These are phyloP conservation scores for Xylaria palmicola DNA, from an alignment of 495 filamentous ascomycete species.

Conservation along the genomic window DNA sequence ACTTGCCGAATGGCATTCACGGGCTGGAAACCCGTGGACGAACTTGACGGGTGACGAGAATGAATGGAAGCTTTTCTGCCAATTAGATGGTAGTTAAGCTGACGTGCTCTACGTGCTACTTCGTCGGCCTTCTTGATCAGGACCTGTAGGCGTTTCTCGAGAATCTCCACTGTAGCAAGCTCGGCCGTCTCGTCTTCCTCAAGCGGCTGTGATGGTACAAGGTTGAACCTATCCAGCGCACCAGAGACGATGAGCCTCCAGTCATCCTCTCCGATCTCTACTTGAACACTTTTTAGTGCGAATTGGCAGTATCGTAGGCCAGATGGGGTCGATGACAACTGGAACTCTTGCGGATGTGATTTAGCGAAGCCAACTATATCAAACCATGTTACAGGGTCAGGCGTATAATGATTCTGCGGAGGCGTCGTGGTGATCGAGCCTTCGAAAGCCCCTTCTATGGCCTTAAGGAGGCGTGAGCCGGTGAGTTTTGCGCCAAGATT, in stretches of 20 bases:
- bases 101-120: conserved; percentile 75
- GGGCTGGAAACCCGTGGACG: conserved; percentile 25
- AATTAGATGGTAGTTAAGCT: conserved; percentile 78
- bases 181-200: conserved; percentile 86
- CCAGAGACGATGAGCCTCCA: conserved; percentile 78
- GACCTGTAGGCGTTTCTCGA: conserved; percentile 71
- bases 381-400: conserved; percentile 71
- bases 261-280: conserved; percentile 87
- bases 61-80: conserved; percentile 68
- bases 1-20: conserved; percentile 24
- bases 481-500: conserved; percentile 82
- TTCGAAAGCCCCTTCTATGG: conserved; percentile 83
- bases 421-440: conserved; percentile 67
- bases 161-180: conserved; percentile 75
- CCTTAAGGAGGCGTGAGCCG: conserved; percentile 77
- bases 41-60: conserved; percentile 25
- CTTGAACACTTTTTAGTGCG: conserved; percentile 72
- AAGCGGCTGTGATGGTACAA: conserved; percentile 67
- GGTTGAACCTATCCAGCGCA: conserved; percentile 78
- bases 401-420: conserved; percentile 43
- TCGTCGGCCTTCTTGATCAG: conserved; percentile 75
- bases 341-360: conserved; percentile 76
- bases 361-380: conserved; percentile 84
- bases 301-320: conserved; percentile 70
- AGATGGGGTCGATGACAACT: conserved; percentile 64